A percentile compares a stretch with the other conserved stretches of the same genome.
These are phyloP conservation scores for Tritrichomonas musculus DNA, from an alignment of 208 protist genomes.

Conservation along the genomic window DNA sequence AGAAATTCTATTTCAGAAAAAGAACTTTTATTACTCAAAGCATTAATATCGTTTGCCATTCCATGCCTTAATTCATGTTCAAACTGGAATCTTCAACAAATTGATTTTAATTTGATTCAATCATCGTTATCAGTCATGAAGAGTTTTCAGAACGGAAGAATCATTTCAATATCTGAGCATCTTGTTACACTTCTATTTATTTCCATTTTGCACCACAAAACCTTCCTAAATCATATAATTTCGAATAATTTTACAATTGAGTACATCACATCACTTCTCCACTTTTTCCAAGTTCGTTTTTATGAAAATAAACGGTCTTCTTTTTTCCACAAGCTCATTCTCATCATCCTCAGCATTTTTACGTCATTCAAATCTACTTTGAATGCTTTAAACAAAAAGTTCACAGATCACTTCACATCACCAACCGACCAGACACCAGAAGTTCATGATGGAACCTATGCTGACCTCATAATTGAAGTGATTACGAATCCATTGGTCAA, in stretches of 20 bases:
- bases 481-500: not conserved
- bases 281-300: not conserved
- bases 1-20: no score
- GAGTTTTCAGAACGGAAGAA: not conserved
- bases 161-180: not conserved
- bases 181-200: not conserved
- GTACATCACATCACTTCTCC: not conserved
- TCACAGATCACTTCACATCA: not conserved
- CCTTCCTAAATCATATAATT: not conserved
- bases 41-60: not conserved
- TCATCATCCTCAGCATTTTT: not conserved
- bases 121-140: not conserved
- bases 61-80: not conserved
- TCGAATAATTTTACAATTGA: not conserved
- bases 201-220: not conserved
- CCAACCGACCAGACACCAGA: not conserved
- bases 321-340: not conserved
- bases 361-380: not conserved
- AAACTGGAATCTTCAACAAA: not conserved
- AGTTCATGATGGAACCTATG: not conserved
- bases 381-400: not conserved
- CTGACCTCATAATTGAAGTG: not conserved
- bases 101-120: not conserved
- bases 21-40: not conserved
- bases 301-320: not conserved